phyloP scores from a whole-genome alignment of 495 filamentous ascomycete genomes.

The Polyplosphaeria fusca region DNA sequence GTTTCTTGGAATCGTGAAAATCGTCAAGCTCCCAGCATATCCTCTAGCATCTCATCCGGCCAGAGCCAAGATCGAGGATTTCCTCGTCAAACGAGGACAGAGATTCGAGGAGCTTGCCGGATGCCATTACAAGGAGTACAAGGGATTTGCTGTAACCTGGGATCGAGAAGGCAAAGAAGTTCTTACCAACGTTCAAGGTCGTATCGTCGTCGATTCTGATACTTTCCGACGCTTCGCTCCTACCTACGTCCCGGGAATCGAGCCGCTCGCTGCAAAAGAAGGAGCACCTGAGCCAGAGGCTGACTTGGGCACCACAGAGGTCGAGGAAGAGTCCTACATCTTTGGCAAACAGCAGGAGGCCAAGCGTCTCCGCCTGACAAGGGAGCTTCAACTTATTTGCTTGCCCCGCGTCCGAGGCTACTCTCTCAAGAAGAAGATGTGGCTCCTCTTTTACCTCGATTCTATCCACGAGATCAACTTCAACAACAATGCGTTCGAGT shows the following conservation, averaged over 20 bases:
- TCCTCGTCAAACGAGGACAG: conserved; percentile 38
- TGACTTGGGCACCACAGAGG: conserved; percentile 5
- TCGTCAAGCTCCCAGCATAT: conserved; percentile 54
- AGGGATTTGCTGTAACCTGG: conserved; percentile 47
- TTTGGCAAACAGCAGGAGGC: conserved; percentile 37
- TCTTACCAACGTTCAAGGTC: conserved; percentile 49
- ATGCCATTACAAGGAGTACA: conserved; percentile 60
- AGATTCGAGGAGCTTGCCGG: conserved; percentile 49
- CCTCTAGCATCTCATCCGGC: conserved; percentile 56
- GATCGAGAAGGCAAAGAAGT: conserved; percentile 35
- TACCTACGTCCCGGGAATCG: conserved; percentile 30
- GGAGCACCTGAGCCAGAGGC: conserved; percentile 7
- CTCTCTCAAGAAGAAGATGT: conserved; percentile 47
- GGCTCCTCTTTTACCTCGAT: conserved; percentile 45
- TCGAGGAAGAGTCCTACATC: conserved; percentile 29
- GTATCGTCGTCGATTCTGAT: conserved; percentile 54
- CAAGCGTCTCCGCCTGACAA: conserved; percentile 30
- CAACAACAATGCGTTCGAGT: conserved; percentile 44
- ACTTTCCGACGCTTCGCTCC: conserved; percentile 45
- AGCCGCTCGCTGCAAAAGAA: conserved; percentile 36
- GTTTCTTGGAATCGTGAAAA: conserved; percentile 56
- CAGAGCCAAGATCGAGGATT: conserved; percentile 39
- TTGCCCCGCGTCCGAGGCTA: conserved; percentile 43
- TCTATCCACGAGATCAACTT: conserved; percentile 44
- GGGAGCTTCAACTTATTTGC: conserved; percentile 39